Evolutionary conservation across 176 grass and related monocot species (phyloP), one percentile per base, ranked within the genome.

Genomic region (Oryza brachyantha): DNA sequence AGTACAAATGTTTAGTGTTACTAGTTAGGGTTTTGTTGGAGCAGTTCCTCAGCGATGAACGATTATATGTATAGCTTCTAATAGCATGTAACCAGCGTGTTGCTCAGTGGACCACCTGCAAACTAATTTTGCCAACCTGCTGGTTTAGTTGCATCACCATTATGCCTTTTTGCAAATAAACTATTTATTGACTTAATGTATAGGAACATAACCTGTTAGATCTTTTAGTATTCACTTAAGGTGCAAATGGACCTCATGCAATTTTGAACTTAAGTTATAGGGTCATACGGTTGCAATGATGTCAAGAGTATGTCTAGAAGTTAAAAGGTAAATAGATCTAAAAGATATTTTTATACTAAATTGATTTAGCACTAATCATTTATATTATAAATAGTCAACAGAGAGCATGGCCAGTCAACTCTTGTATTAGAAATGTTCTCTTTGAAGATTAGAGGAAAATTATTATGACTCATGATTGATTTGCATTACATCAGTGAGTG

Each of bases 81-180:
- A n/a, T n/a, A 58, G 26, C 36, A 71, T 71, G 41, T 80, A 71
- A 59, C 70, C 66, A 78, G 29, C n/a, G 27, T 78, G 65, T 13
- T 78, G n/a, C 37, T 5, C 43, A 13, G 22, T 26, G 24, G 70
- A 80, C 19, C 19, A 34, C 60, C 36, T 42, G 17, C 43, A 27
- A 81, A 42, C 39, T 71, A 81, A 39, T 12, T 37, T 45, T 31
- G 37, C 16, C 17, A 45, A 27, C 32, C 14, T 69, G 21, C 11
- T 60, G 57, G 61, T 70, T 26, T 40, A 37, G 6, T 59, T 0
- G 24, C 25, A 25, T 13, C 14, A 68, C 64, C 19, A 29, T 38
- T 39, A 31, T 69, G 46, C 48, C 8, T 43, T 43, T 43, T 43
- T 43, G 41, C 41, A 43, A 43, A 43, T 43, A 43, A 43, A 14